A percentile compares a stretch with the other conserved stretches of the same genome.
phyloP scores from a whole-genome alignment of 139 green algal genomes.

The Tetratostichococcus sp. region DNA sequence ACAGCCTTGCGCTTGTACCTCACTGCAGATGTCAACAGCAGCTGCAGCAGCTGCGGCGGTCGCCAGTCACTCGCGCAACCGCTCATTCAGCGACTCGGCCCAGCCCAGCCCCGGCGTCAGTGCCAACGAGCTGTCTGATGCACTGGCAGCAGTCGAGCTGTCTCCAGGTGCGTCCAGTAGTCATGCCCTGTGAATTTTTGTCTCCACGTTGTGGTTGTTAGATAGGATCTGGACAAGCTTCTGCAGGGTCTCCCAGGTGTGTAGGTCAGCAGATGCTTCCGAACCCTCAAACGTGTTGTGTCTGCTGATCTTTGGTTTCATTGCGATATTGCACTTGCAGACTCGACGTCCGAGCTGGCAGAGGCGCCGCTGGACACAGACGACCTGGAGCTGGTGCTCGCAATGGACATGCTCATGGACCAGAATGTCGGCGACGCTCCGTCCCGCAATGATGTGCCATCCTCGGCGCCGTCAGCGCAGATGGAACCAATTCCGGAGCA shows the following conservation, averaged over 20 bases:
- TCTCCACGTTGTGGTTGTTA: too few relatives aligned
- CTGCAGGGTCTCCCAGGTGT: too few relatives aligned
- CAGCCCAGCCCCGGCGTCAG: background rate
- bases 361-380: background rate
- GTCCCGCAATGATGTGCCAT: background rate
- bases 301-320: too few relatives aligned
- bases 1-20: background rate
- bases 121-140: background rate
- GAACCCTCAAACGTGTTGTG: too few relatives aligned
- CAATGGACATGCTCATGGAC: slow-evolving; percentile 11
- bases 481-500: background rate
- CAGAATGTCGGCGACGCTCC: background rate
- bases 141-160: background rate
- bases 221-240: too few relatives aligned
- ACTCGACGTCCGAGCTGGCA: background rate
- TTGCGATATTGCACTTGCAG: too few relatives aligned
- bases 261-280: too few relatives aligned
- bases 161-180: background rate
- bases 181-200: too few relatives aligned
- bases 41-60: background rate
- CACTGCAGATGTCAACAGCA: background rate
- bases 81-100: background rate
- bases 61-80: background rate
- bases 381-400: slow-evolving; percentile 13
- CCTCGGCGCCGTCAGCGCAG: background rate